Evolutionary conservation across 108 stramenopile genomes (phyloP), one percentile per base, ranked within the genome.

Genomic region (Schizochytrium sp.): DNA sequence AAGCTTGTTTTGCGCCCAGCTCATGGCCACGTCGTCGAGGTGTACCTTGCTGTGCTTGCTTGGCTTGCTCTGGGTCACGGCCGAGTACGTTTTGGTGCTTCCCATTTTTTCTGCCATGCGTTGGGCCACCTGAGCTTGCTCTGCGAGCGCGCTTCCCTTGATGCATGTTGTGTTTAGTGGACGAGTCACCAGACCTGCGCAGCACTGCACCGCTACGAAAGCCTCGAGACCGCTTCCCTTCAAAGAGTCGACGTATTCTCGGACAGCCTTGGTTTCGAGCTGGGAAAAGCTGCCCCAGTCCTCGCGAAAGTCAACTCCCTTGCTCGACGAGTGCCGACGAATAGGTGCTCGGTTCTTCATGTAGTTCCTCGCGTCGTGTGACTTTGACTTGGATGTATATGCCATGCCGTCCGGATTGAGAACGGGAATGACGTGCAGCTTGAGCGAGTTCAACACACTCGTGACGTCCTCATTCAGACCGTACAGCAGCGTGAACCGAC

Each of bases 41-140:
- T 83, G 76, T 1, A 23, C 12, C 51, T 83, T 83, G 63, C 63
- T 69, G 51, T 83, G 76, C 51, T 83, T 83, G 51, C 45, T 83
- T 21, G 76, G 76, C 76, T 83, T 83, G 45, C 18, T 23, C 25
- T 83, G 45, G 12, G 19, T 53, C 10, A 83, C 45, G 6, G 51
- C n/a, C 6, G 45, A 53, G 23, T 53, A 83, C 51, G 76, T 53
- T 18, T 83, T 83, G 6, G 51, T 53, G n/a, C n/a, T 53, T 12
- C 51, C 28, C 76, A 83, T 83, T 23, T 83, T 53, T 12, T 53
- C 48, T 1, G 76, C 76, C 8, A 83, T 83, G 45, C 25, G 48
- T 34, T 83, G 45, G 76, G 23, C 76, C 45, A 83, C 76, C 76
- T 83, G n/a, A 18, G n/a, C 76, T 83, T 83, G 76, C 76, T 83